Evolutionary conservation across 2,329 filamentous ascomycete species (phyloP).

Genomic region (Stagonosporopsis cucurbitacearum): DNA sequence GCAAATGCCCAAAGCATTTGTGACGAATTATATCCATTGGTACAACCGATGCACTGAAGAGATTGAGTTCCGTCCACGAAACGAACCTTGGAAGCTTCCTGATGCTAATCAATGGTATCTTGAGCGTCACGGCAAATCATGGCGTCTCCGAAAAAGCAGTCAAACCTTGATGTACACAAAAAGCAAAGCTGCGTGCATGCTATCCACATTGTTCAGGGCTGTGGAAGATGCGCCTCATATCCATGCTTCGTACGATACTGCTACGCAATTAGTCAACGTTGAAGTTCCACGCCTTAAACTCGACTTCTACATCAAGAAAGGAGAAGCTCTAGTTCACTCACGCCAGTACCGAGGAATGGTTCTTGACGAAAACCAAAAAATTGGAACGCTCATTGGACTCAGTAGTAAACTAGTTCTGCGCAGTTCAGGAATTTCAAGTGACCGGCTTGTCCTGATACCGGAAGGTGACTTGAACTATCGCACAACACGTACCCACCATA

Average conservation of each 20-base stretch:
- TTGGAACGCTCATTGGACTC: conserved; percentile 36
- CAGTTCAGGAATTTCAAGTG: conserved; percentile 5
- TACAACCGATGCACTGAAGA: neutral
- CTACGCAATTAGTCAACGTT: conserved; percentile 16
- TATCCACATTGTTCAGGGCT: conserved; percentile 24
- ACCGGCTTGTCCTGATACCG: conserved; percentile 50
- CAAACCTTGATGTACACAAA: conserved; percentile 13
- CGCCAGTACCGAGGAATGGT: conserved; percentile 36
- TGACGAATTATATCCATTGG: neutral
- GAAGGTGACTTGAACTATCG: conserved; percentile 20
- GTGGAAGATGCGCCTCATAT: conserved; percentile 19
- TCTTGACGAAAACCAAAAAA: conserved; percentile 31
- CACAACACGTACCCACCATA: conserved; percentile 11
- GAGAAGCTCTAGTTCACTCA: conserved; percentile 24
- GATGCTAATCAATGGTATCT: conserved; percentile 24
- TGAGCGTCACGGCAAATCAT: conserved; percentile 11
- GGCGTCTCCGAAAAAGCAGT: conserved; percentile 21
- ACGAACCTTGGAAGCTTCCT: neutral
- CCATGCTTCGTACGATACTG: conserved; percentile 20
- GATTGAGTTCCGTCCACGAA: neutral
- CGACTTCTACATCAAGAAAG: conserved; percentile 14
- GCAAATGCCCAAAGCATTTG: neutral
- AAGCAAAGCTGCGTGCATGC: conserved; percentile 15
- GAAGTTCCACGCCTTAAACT: conserved; percentile 24
- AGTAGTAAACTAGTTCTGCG: conserved; percentile 32